phyloP scores from a whole-genome alignment of 805 yeast species.

The Lachancea thermotolerans region DNA sequence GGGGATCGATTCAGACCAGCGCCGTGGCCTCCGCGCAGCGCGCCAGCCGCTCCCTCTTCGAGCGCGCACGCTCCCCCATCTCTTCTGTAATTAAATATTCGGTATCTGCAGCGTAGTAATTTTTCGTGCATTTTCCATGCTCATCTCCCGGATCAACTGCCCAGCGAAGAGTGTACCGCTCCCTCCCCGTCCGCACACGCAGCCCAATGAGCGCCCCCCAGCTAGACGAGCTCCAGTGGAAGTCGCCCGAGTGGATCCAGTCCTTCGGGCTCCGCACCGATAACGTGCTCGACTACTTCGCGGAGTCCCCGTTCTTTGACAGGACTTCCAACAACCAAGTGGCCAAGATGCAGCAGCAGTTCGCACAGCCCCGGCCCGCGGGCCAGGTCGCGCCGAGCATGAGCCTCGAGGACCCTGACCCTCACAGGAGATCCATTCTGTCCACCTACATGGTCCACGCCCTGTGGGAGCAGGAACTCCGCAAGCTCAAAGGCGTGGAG shows the following conservation, averaged over 20 bases:
- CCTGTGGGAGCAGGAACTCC: conserved; percentile 49
- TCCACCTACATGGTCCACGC: conserved; percentile 26
- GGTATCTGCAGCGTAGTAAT: no score
- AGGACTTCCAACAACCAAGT: conserved; percentile 92
- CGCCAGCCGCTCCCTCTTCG: no score
- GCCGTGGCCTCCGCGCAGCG: no score
- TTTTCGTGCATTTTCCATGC: no score
- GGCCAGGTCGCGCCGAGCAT: conserved; percentile 5
- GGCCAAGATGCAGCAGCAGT: conserved; percentile 90
- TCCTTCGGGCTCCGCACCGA: conserved; percentile 78
- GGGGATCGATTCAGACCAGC: no score
- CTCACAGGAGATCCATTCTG: conserved; percentile 8
- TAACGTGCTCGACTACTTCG: conserved; percentile 86
- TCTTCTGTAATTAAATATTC: no score
- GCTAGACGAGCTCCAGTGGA: conserved; percentile 92
- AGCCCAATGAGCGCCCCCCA: conserved; percentile 13
- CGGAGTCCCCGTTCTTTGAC: conserved; percentile 93
- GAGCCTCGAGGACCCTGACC: conserved; percentile 1
- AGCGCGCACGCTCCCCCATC: no score
- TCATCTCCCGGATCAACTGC: no score
- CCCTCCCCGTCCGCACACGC: no score
- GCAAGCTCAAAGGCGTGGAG: conserved; percentile 79
- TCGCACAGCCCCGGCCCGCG: conserved; percentile 31
- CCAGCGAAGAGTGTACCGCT: no score
- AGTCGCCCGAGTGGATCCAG: conserved; percentile 96